Conservation (phyloP, 2,329 filamentous ascomycete species). For the Phoma sp. region DNA sequence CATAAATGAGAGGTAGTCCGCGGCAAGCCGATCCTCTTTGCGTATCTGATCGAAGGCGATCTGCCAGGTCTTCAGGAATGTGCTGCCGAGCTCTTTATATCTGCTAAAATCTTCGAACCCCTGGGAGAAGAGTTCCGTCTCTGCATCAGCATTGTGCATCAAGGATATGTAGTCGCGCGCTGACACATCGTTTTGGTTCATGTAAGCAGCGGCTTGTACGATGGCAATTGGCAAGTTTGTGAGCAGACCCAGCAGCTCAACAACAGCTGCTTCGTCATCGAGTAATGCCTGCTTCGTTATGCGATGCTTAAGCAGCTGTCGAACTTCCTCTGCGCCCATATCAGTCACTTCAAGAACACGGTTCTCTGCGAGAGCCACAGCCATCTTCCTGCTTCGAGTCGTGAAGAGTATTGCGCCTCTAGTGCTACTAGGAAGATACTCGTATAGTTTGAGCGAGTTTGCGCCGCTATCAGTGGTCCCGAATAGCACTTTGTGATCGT, state of each 20-base stretch:
- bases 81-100: slow-evolving; percentile 38
- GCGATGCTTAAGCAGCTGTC: not conserved
- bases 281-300: slow-evolving; percentile 16
- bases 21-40: slow-evolving; percentile 38
- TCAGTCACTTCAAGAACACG: slow-evolving; percentile 30
- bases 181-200: slow-evolving; percentile 35
- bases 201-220: slow-evolving; percentile 17
- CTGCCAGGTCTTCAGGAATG: slow-evolving; percentile 47
- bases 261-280: slow-evolving; percentile 16
- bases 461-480: slow-evolving; percentile 1
- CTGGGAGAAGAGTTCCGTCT: slow-evolving; percentile 38
- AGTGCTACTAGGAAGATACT: slow-evolving; percentile 41
- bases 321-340: not conserved
- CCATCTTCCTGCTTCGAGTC: slow-evolving; percentile 23
- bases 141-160: slow-evolving; percentile 30
- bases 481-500: slow-evolving; percentile 46
- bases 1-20: slow-evolving; percentile 46
- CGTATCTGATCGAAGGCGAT: slow-evolving; percentile 48
- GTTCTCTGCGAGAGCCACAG: slow-evolving; percentile 14
- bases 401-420: slow-evolving; percentile 44
- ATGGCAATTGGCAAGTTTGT: slow-evolving; percentile 22
- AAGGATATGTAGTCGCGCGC: slow-evolving; percentile 21
- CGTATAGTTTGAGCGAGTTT: slow-evolving; percentile 15
- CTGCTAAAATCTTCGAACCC: slow-evolving; percentile 42
- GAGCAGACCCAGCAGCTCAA: slow-evolving; percentile 37